Percentiles rank a stretch among this genome's conserved stretches.
These are phyloP conservation scores for Artomyces pyxidatus DNA, from an alignment of 768 basidiomycete genomes.

Conservation along the genomic window DNA sequence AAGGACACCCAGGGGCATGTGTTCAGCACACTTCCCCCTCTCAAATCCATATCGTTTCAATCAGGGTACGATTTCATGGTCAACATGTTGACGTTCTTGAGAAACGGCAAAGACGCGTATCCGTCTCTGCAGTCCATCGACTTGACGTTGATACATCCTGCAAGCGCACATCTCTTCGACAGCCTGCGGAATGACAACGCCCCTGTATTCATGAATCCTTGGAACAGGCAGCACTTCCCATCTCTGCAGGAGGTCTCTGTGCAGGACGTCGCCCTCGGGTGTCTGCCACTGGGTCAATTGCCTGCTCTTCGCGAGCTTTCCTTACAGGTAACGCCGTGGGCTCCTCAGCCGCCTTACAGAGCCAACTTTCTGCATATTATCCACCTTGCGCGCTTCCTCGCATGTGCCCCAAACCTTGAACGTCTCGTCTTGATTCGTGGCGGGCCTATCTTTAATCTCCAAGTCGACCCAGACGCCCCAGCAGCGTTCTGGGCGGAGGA, in stretches of 20 bases:
- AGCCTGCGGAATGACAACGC: background rate
- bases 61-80: background rate
- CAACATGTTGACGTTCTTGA: background rate
- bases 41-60: background rate
- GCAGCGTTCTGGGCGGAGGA: background rate
- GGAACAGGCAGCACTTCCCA: conserved; percentile 7
- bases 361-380: conserved; percentile 1
- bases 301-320: conserved; percentile 11
- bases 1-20: background rate
- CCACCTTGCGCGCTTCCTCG: conserved; percentile 8
- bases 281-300: conserved; percentile 5
- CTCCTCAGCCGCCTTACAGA: background rate
- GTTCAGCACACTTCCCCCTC: background rate
- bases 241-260: conserved; percentile 4
- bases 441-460: conserved; percentile 3
- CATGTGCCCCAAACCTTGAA: conserved; percentile 9
- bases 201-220: background rate
- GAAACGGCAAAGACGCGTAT: background rate
- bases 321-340: background rate
- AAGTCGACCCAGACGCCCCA: background rate
- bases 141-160: background rate
- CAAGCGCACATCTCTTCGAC: conserved; percentile 1
- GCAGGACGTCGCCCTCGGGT: conserved; percentile 7
- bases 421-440: conserved; percentile 4
- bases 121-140: background rate